These are phyloP conservation scores for Cladosporium sp. DNA, from an alignment of 2,329 filamentous ascomycete species.

Conservation along the genomic window DNA sequence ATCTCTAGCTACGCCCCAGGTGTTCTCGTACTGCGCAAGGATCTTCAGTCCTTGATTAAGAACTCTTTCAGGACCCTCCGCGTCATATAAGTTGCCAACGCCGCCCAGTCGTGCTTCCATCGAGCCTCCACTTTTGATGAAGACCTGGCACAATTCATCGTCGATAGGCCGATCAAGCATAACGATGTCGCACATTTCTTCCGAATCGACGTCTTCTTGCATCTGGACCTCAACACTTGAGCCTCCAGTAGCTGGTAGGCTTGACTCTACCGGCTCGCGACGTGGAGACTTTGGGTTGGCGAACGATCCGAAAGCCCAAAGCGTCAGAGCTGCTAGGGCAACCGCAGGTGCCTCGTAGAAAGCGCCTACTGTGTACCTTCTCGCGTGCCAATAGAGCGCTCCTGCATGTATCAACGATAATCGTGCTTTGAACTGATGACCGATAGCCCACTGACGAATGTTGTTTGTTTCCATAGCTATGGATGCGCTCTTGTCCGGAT, in stretches of 20 bases:
- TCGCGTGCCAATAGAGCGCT: slow-evolving; percentile 49
- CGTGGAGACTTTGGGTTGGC: not conserved
- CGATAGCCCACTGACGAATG: slow-evolving; percentile 44
- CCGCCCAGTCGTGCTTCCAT: slow-evolving; percentile 51
- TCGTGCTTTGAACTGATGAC: slow-evolving; percentile 55
- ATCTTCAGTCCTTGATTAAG: not conserved
- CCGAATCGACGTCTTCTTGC: not conserved
- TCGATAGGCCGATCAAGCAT: slow-evolving; percentile 53
- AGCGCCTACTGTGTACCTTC: slow-evolving; percentile 45
- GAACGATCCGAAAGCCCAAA: slow-evolving; percentile 57
- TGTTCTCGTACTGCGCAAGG: not conserved
- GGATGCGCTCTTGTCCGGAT: not conserved
- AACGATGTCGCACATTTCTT: slow-evolving; percentile 34
- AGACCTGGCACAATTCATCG: slow-evolving; percentile 56
- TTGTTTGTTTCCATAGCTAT: no score
- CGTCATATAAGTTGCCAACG: slow-evolving; percentile 48
- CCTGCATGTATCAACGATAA: slow-evolving; percentile 53
- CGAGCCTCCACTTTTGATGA: slow-evolving; percentile 46
- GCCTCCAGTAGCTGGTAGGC: not conserved
- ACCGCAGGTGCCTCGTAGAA: slow-evolving; percentile 63
- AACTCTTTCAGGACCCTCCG: not conserved
- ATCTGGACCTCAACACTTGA: not conserved
- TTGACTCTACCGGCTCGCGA: not conserved
- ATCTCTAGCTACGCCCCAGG: no score
- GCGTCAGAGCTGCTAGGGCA: slow-evolving; percentile 59